phyloP scores from a whole-genome alignment of 192 early-diverging fungal genomes.

The Cladochytrium replicatum region DNA sequence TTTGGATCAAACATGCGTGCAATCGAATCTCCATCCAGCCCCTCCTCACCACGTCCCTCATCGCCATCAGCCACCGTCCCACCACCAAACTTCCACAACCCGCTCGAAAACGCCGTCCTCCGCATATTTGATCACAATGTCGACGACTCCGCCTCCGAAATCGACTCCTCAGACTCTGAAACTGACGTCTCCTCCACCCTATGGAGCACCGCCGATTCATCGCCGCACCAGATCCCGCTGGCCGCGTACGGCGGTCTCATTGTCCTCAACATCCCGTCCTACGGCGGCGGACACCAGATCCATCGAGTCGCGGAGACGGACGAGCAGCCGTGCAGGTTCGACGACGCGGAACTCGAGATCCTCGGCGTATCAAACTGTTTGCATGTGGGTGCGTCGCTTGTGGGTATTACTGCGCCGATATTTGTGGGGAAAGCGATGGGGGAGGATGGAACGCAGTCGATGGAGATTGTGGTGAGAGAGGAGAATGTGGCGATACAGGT shows the following conservation, averaged over 20 bases:
- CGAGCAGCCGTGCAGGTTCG: slow-evolving; percentile 6
- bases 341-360: slow-evolving; percentile 20
- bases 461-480: slow-evolving; percentile 8
- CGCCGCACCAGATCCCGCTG: too few species aligned
- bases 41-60: not conserved
- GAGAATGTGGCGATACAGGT: slow-evolving; percentile 22
- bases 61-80: not conserved
- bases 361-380: slow-evolving; percentile 14
- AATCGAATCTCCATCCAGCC: not conserved
- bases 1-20: slow-evolving; percentile 8
- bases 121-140: not conserved
- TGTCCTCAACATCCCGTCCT: slow-evolving; percentile 23
- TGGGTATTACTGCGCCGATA: slow-evolving; percentile 10
- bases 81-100: not conserved
- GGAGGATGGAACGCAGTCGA: too few species aligned
- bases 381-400: slow-evolving; percentile 21
- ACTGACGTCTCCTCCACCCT: not conserved
- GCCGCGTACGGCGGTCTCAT: slow-evolving; percentile 14
- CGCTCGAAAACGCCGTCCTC: too few species aligned
- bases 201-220: too few species aligned
- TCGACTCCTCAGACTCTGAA: not conserved
- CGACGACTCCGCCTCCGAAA: too few species aligned
- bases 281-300: slow-evolving; percentile 22
- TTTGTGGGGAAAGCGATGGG: slow-evolving; percentile 21
- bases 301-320: slow-evolving; percentile 18